phyloP scores from a whole-genome alignment of 768 basidiomycete species.

The Albatrellus ellisii region DNA sequence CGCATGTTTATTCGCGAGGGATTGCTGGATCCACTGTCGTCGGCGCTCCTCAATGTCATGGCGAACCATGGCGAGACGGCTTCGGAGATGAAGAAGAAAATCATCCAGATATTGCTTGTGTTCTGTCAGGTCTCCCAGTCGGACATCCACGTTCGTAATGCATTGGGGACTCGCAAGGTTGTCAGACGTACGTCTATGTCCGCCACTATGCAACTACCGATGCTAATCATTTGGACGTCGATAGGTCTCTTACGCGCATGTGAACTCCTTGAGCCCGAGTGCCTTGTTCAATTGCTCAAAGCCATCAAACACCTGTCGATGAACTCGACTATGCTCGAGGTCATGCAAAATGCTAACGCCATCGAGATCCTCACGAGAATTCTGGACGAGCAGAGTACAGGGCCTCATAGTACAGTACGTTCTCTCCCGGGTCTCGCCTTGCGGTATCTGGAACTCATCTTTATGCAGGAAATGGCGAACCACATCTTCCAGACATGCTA shows the following conservation, averaged over 20 bases:
- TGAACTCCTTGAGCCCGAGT: slow-evolving; percentile 75
- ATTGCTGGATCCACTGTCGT: slow-evolving; percentile 81
- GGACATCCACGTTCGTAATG: slow-evolving; percentile 86
- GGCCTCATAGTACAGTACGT: slow-evolving; percentile 70
- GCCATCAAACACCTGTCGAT: slow-evolving; percentile 95
- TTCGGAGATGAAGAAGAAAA: slow-evolving; percentile 72
- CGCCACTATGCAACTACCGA: background rate
- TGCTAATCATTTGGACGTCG: background rate
- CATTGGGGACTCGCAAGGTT: slow-evolving; percentile 81
- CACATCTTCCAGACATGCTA: slow-evolving; percentile 97
- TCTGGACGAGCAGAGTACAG: slow-evolving; percentile 67
- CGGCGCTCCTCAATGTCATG: slow-evolving; percentile 83
- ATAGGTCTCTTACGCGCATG: slow-evolving; percentile 80
- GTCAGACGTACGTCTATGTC: slow-evolving; percentile 64
- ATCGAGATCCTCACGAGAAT: slow-evolving; percentile 84
- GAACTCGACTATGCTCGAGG: slow-evolving; percentile 80
- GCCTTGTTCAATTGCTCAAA: slow-evolving; percentile 82
- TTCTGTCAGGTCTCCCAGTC: slow-evolving; percentile 97
- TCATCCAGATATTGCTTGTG: slow-evolving; percentile 77
- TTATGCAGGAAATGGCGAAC: slow-evolving; percentile 81
- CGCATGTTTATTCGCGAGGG: slow-evolving; percentile 97
- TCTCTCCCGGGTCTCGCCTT: background rate
- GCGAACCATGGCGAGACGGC: slow-evolving; percentile 51
- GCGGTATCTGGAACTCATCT: background rate
- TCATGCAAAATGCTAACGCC: slow-evolving; percentile 91